Base-by-base conservation (phyloP, 1,284 basidiomycete species). In the Amylostereum chailletii region DNA sequence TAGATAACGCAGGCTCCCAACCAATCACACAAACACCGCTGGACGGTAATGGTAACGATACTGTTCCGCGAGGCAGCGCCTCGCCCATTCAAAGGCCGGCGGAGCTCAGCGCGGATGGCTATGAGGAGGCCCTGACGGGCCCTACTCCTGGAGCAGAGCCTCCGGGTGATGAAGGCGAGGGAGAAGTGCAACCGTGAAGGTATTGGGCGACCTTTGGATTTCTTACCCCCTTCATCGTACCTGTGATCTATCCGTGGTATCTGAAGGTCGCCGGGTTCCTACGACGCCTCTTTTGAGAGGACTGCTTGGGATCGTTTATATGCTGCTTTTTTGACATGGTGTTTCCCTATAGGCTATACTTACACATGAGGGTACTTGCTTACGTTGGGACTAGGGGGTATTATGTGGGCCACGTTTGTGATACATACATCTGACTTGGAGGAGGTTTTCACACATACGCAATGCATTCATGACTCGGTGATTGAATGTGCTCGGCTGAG, bases 191-290 rank as follows among this genome's bases (percentile, higher is more conserved):
- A 40, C 60, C 60, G 63, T 79, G 77, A 79, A 72, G 75, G 70
- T 72, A 67, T 67, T 72, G 77, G 77, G 77, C 76, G 74, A 70
- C 75, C 68, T 69, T 79, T 60, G 69, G 76, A 68, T 60, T 62
- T 54, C 60, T 75, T 52, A 69, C 71, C 58, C 64, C 66, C 46
- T 56, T 74, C 50, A 58, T 75, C 55, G 65, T 71, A 58, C 70
- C 72, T 57, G 62, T 75, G 55, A 33, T 52, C 38, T 53, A 48
- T 42, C 46, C 46, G 31, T 53, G 45, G 54, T 65, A 72, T 65
- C 72, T 75, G 67, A 77, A 72, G 75, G 76, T 79, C 74, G 79
- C 79, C 75, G 74, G 67, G 72, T 70, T 68, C 60, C 58, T 75
- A 58, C 66, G 67, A 59, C 68, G 67, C 59, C 67, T 62, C 53